Evolutionary conservation across 148 eudicot species (phyloP).

Genomic region (Rhododendron vialii): DNA sequence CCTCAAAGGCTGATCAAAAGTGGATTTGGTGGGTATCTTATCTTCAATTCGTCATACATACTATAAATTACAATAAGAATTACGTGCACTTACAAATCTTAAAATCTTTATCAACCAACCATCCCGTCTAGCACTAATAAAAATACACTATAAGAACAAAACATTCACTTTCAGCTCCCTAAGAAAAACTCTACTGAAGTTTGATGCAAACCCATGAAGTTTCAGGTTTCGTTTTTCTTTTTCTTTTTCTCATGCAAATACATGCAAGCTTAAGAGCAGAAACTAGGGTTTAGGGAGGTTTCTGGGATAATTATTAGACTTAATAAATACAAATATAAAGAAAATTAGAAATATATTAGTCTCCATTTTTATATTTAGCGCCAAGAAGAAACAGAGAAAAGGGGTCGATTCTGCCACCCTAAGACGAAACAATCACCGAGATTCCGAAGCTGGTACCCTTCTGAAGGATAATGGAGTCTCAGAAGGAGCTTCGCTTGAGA

Average conservation of each 20-base stretch:
- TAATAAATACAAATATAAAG: neutral
- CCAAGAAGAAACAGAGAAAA: conserved; percentile 93
- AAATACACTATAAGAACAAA: conserved; percentile 9
- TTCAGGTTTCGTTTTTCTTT: neutral
- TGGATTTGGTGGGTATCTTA: conserved; percentile 9
- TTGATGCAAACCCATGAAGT: neutral
- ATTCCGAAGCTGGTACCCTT: conserved; percentile 71
- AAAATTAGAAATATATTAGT: neutral
- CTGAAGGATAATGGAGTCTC: conserved; percentile 90
- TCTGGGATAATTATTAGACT: neutral
- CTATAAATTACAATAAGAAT: neutral
- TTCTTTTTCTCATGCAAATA: conserved; percentile 1
- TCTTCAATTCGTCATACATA: neutral
- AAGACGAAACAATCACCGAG: conserved; percentile 54
- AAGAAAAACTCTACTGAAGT: neutral
- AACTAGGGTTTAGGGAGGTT: conserved; percentile 39
- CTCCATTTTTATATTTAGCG: conserved; percentile 20
- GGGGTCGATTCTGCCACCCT: conserved; percentile 81
- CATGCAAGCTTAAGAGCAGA: neutral
- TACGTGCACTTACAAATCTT: neutral
- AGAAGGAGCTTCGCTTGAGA: conserved; percentile 83
- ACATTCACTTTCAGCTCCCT: conserved; percentile 13
- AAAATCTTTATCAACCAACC: neutral
- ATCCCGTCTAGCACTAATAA: conserved; percentile 5
- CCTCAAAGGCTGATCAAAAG: neutral